These are phyloP conservation scores for Jimgerdemannia lactiflua DNA, from an alignment of 192 early-diverging fungal species.

Conservation along the genomic window DNA sequence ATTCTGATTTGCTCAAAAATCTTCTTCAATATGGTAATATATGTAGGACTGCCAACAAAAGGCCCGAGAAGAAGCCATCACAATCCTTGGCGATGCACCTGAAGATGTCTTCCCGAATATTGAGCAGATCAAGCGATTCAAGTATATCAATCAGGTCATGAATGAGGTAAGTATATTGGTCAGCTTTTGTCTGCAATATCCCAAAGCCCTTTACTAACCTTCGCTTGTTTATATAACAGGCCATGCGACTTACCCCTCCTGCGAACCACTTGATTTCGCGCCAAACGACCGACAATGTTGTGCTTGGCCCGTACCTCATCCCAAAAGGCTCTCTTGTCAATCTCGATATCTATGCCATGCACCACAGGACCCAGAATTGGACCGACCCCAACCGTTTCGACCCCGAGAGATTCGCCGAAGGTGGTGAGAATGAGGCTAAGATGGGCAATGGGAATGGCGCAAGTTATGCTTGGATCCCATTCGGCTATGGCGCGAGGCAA, in stretches of 20 bases:
- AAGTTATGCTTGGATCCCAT: constrained; percentile 49
- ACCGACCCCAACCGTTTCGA: constrained; percentile 10
- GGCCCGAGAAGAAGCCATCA: constrained; percentile 44
- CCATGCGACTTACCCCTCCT: background rate
- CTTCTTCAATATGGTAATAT: background rate
- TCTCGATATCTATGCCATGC: constrained; percentile 9
- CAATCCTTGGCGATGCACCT: constrained; percentile 46
- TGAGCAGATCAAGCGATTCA: constrained; percentile 48
- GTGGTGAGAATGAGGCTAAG: constrained; percentile 27
- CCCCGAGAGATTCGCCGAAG: constrained; percentile 12
- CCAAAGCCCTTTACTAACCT: too few species aligned
- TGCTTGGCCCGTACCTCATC: background rate
- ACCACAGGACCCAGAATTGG: constrained; percentile 12
- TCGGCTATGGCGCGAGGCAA: constrained; percentile 49
- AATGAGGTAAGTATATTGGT: constrained; percentile 25
- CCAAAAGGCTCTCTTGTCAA: background rate
- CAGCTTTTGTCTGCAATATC: background rate
- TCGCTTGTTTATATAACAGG: background rate
- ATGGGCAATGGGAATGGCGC: constrained; percentile 8
- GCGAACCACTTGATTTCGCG: background rate
- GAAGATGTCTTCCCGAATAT: constrained; percentile 46
- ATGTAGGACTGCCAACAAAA: constrained; percentile 39
- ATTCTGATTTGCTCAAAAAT: background rate
- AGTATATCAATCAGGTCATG: constrained; percentile 44
- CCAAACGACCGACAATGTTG: background rate